Evolutionary conservation across 495 filamentous ascomycete species (phyloP).

Genomic region (Ramalina peruviana): DNA sequence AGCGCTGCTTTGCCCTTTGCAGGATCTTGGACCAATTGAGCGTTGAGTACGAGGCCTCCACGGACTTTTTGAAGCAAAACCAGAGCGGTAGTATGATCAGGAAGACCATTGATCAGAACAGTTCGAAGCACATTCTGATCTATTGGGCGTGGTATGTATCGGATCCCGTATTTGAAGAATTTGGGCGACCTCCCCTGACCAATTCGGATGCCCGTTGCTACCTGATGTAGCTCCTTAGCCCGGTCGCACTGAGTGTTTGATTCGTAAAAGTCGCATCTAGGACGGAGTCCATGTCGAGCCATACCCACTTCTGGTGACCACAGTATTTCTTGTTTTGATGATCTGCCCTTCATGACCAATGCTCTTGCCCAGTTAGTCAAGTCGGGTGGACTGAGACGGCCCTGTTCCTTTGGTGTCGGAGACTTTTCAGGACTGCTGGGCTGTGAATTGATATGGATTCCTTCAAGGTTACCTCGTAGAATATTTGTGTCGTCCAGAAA

Average conservation of each 20-base stretch:
- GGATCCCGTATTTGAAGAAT: constrained; percentile 9
- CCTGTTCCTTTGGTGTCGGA: no score
- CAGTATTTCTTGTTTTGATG: no score
- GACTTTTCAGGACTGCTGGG: no score
- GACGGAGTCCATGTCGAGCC: no score
- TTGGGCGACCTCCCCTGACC: not conserved
- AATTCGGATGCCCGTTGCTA: not conserved
- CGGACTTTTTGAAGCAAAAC: constrained; percentile 4
- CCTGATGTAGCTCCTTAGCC: not conserved
- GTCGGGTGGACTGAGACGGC: no score
- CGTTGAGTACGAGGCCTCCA: constrained; percentile 5
- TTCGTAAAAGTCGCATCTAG: not conserved
- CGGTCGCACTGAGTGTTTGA: not conserved
- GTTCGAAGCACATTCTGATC: constrained; percentile 10
- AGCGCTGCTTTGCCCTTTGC: constrained; percentile 4
- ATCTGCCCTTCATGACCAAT: no score
- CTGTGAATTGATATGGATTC: no score
- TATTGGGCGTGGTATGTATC: not conserved
- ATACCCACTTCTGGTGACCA: no score
- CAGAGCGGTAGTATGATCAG: not conserved
- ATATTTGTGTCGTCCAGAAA: no score
- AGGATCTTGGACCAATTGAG: constrained; percentile 5
- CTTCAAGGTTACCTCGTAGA: no score
- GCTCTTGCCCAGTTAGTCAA: no score
- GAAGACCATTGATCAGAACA: constrained; percentile 1